Base-by-base conservation (phyloP, 805 yeast genomes). In the Starmera amethionina region DNA sequence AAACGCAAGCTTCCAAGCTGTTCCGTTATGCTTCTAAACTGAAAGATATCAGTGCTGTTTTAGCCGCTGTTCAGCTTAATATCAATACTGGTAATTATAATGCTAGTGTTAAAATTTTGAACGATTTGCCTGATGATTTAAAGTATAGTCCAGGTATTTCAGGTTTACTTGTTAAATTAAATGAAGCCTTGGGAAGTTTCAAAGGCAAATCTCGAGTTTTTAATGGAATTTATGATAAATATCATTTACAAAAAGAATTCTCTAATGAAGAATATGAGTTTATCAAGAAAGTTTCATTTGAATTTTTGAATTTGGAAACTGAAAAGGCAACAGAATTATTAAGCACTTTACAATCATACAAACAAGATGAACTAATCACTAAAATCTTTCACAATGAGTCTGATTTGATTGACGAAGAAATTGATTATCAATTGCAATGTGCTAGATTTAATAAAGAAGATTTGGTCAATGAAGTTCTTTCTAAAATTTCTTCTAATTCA, bases 141-240 rank as follows among this genome's bases (percentile, higher is more conserved):
- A 43, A 41, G 22, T 34, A 54, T 5, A 42, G 50, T 5, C 80
- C 84, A 3, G 73, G 75, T 4, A 53, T 81, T 35, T 62, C 72
- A 32, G 74, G 77, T 25, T 58, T 70, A 5, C 56, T 78, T 27
- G 62, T 72, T 9, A 63, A 73, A 12, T 51, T 79, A 7, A 75
- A 72, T 53, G 80, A 74, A 45, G 44, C 55, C 11, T 55, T 68
- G 35, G 68, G 72, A 34, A 61, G 71, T 36, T 54, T 54, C 27
- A 53, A 54, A 35, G 54, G 61, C 37, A 63, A 62, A 19, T 40
- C 45, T 2, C 52, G 51, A 3, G 49, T 71, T 15, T 57, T 72
- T 36, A 38, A 47, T 6, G 48, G 50, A 18, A 52, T 69, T 15
- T 51, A 55, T 42, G 54, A 57, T 5, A 43, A 48, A 13, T 42